These are phyloP conservation scores for Gymnopilus junonius DNA, from an alignment of 768 basidiomycete species.

Conservation along the genomic window DNA sequence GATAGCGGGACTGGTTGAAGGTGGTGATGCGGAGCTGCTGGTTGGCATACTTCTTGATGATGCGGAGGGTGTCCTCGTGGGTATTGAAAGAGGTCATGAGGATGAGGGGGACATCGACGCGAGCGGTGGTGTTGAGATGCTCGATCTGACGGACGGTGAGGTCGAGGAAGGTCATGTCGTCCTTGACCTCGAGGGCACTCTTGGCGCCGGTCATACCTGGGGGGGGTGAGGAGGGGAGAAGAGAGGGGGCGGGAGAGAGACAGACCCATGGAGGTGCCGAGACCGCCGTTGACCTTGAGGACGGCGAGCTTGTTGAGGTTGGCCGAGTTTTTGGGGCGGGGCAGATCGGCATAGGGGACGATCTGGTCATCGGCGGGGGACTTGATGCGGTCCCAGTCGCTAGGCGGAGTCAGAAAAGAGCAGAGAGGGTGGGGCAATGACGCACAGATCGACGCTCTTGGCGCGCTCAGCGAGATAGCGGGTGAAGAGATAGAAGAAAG, in stretches of 20 bases:
- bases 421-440: constrained; percentile 16
- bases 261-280: constrained; percentile 88
- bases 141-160: constrained; percentile 94
- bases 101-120: constrained; percentile 93
- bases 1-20: constrained; percentile 96
- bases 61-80: constrained; percentile 92
- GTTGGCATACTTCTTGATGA: constrained; percentile 96
- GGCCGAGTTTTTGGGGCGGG: constrained; percentile 55
- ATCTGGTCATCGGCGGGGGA: constrained; percentile 87
- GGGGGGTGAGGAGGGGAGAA: background rate
- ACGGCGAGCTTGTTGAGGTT: constrained; percentile 94
- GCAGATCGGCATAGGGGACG: constrained; percentile 77
- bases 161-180: constrained; percentile 98
- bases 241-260: constrained; percentile 10
- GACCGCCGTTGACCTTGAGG: constrained; percentile 94
- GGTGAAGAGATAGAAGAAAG: constrained; percentile 95
- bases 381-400: constrained; percentile 89
- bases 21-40: constrained; percentile 92
- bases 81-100: constrained; percentile 99
- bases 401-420: constrained; percentile 31
- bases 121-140: constrained; percentile 85
- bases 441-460: constrained; percentile 85
- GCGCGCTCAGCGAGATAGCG: constrained; percentile 91
- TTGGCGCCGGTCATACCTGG: constrained; percentile 86
- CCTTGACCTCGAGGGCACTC: constrained; percentile 93